A percentile compares a stretch with the other conserved stretches of the same genome.
Evolutionary conservation across 306 rosid species (phyloP).

Genomic region (Cucumis hystrix): DNA sequence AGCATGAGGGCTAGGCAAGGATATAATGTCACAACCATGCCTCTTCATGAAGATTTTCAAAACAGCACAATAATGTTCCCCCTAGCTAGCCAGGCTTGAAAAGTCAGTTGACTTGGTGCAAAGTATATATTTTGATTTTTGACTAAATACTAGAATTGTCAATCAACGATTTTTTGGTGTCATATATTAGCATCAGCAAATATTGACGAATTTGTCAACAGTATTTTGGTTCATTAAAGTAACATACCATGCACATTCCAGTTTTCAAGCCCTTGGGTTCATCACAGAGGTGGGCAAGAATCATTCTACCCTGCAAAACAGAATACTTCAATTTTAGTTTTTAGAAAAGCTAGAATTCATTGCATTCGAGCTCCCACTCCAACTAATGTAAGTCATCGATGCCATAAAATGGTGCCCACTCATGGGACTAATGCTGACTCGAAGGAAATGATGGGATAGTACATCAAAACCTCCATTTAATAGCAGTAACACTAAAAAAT

Average conservation of each 20-base stretch:
- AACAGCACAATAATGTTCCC: background rate
- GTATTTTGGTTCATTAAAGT: background rate
- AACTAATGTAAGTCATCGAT: background rate
- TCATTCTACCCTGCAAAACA: conserved; percentile 87
- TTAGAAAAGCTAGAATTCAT: background rate
- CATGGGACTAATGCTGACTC: background rate
- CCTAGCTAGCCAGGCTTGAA: background rate
- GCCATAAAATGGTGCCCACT: background rate
- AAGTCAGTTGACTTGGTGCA: background rate
- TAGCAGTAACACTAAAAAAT: background rate
- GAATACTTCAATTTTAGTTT: background rate
- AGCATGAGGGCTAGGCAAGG: background rate
- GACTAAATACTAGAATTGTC: background rate
- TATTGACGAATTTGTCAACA: background rate
- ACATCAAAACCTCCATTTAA: background rate
- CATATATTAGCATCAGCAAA: background rate
- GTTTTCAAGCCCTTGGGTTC: conserved; percentile 99
- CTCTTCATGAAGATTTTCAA: background rate
- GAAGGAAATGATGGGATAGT: background rate
- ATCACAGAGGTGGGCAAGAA: conserved; percentile 90
- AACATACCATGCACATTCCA: conserved; percentile 96
- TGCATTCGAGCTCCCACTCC: background rate
- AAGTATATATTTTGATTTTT: background rate
- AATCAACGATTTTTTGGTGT: background rate
- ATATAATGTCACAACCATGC: background rate